Conservation (phyloP, 2,329 filamentous ascomycete genomes). For the Botryotinia convoluta region DNA sequence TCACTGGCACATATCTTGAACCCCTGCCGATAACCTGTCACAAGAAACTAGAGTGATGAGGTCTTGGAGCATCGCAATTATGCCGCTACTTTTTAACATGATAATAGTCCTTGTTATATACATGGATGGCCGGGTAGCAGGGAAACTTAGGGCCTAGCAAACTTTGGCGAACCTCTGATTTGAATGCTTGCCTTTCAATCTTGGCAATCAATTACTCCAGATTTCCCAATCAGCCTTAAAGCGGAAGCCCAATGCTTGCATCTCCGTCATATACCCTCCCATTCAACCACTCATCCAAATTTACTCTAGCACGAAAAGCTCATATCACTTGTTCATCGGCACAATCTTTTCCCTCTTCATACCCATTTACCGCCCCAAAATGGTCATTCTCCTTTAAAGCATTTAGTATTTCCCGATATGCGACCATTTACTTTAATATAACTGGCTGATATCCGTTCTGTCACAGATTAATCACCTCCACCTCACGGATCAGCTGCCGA, state of each 20-base stretch:
- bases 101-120: slow-evolving; percentile 20
- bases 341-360: slow-evolving; percentile 27
- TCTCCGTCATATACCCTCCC: slow-evolving; percentile 35
- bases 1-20: slow-evolving; percentile 5
- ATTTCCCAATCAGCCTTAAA: slow-evolving; percentile 40
- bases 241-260: slow-evolving; percentile 35
- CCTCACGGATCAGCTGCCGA: slow-evolving; percentile 38
- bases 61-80: neutral
- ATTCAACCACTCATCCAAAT: slow-evolving; percentile 27
- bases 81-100: neutral
- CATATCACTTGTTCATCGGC: slow-evolving; percentile 27
- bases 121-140: slow-evolving; percentile 33
- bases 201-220: slow-evolving; percentile 36
- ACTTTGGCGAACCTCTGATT: slow-evolving; percentile 30
- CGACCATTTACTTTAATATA: slow-evolving; percentile 25
- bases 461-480: slow-evolving; percentile 31
- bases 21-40: slow-evolving; percentile 4
- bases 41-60: slow-evolving; percentile 8
- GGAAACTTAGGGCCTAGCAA: slow-evolving; percentile 29
- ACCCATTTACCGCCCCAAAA: slow-evolving; percentile 32
- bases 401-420: slow-evolving; percentile 28
- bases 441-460: slow-evolving; percentile 34
- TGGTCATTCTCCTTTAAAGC: slow-evolving; percentile 23
- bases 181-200: slow-evolving; percentile 26
- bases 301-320: slow-evolving; percentile 27